These are phyloP conservation scores for Tagetes patula DNA, from an alignment of 129 eudicot species.

Conservation along the genomic window DNA sequence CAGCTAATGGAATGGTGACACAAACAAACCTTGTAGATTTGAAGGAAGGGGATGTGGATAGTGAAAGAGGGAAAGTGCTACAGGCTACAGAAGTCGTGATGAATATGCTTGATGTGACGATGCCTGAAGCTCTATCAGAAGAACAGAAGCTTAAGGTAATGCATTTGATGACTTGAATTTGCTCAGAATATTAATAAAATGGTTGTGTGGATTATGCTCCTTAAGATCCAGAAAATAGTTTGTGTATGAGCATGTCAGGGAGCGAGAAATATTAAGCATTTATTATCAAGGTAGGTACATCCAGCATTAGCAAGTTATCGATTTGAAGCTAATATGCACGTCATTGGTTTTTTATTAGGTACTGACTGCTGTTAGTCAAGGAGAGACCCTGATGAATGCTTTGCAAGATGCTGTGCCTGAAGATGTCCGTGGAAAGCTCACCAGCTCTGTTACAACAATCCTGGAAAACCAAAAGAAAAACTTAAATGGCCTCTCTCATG, in stretches of 20 bases:
- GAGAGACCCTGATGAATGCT: slow-evolving; percentile 80
- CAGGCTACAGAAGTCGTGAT: slow-evolving; percentile 74
- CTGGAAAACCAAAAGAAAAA: slow-evolving; percentile 51
- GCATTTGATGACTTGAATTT: background rate
- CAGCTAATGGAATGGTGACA: slow-evolving; percentile 14
- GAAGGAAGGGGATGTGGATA: slow-evolving; percentile 43
- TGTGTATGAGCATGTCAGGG: background rate
- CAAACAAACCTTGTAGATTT: slow-evolving; percentile 38
- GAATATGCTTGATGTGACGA: slow-evolving; percentile 82
- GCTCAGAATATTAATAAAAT: background rate
- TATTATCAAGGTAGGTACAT: background rate
- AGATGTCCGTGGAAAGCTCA: slow-evolving; percentile 86
- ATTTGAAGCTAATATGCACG: slow-evolving; percentile 9
- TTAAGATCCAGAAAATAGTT: background rate
- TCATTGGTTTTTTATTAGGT: slow-evolving; percentile 49
- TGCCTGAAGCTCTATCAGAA: slow-evolving; percentile 72
- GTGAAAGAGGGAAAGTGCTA: slow-evolving; percentile 65
- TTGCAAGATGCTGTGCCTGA: slow-evolving; percentile 98
- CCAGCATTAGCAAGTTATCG: slow-evolving; percentile 17
- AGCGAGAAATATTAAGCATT: slow-evolving; percentile 2
- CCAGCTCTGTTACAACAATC: slow-evolving; percentile 64
- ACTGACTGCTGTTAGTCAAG: slow-evolving; percentile 73
- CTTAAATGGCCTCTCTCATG: slow-evolving; percentile 43
- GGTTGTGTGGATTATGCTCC: background rate
- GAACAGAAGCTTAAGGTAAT: slow-evolving; percentile 76